Evolutionary conservation across 148 eudicot species (phyloP), one percentile per base, ranked within the genome.

Genomic region (Chenopodium suecicum): DNA sequence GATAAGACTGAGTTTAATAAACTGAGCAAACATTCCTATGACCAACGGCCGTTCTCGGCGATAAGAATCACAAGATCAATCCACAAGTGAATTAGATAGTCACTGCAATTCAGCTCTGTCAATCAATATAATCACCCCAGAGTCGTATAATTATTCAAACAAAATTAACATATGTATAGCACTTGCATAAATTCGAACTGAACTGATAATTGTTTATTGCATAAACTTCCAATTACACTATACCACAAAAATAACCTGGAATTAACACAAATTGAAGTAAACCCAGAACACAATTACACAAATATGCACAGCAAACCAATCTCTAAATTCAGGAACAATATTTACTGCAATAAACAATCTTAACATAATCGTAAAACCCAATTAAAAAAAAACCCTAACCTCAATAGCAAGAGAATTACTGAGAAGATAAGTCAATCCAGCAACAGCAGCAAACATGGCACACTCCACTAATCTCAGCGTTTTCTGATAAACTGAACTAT

Each of bases 401-500:
- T 95, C 98, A 79, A 95, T 86, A 4, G 97, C 92, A 81, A 94
- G 94, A 67, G 97, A 91, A 75, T 89, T 91, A 81, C 97, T 93
- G 81, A 94, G 89, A 47, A 94, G 82, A 87, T 90, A 94, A 64
- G 91, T 87, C 73, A 94, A 85, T 16, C 95, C 98, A 79, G 94
- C 84, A 74, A 91, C 91, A 47, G 98, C 91, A 72, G 98, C 94
- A 80, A 94, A 93, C 98, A 94, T 94, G 17, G 98, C 88, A 79
- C 97, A 93, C 86, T 94, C 98, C 76, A 94, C 98, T 84, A 94
- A 87, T 80, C 98, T 91, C 76, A 93, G 81, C 0, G 97, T 93
- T 69, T 85, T 90, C 86, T 88, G 89, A 74, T 89, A 94, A 79
- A 94, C 93, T 7, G 82, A 88, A 7, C 98, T 88, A 25, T 90